Evolutionary conservation across 2,329 filamentous ascomycete genomes (phyloP).

Genomic region (Lecanicillium sp.): DNA sequence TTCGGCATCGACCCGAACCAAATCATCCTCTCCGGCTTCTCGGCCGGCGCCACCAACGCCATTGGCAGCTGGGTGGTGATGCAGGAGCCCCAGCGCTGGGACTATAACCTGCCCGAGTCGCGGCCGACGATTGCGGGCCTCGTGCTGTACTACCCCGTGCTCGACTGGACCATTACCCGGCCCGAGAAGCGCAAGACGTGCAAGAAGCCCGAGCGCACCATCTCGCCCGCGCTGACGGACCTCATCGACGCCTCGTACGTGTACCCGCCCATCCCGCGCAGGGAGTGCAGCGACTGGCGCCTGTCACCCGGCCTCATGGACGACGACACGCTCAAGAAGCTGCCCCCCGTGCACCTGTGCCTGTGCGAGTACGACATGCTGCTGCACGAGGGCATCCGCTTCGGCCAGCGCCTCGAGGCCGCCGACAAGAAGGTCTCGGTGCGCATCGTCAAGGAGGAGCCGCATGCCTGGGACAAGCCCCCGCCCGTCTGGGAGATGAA

Average conservation of each 20-base stretch:
- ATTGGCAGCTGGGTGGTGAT: constrained; percentile 40
- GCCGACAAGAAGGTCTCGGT: constrained; percentile 25
- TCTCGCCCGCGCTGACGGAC: constrained; percentile 50
- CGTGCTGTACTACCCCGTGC: constrained; percentile 53
- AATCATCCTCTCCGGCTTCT: constrained; percentile 57
- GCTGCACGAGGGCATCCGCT: constrained; percentile 50
- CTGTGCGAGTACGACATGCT: constrained; percentile 61
- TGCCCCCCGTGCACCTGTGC: constrained; percentile 48
- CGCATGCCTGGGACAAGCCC: constrained; percentile 43
- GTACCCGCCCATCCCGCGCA: constrained; percentile 38
- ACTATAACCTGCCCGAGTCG: constrained; percentile 29
- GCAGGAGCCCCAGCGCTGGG: constrained; percentile 32
- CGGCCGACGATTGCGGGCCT: constrained; percentile 43
- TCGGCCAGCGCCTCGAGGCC: constrained; percentile 47
- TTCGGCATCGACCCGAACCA: constrained; percentile 48
- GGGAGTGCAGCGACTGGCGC: constrained; percentile 42
- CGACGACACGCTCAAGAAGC: constrained; percentile 42
- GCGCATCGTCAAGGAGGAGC: constrained; percentile 37
- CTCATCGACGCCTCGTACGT: constrained; percentile 58
- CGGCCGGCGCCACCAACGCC: constrained; percentile 51
- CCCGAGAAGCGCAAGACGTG: constrained; percentile 48
- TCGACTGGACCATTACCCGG: constrained; percentile 52
- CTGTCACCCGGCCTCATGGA: constrained; percentile 51
- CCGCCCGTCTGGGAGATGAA: constrained; percentile 33
- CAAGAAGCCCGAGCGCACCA: constrained; percentile 46